phyloP scores from a whole-genome alignment of 495 filamentous ascomycete genomes.

The Lichenothelia convexa region DNA sequence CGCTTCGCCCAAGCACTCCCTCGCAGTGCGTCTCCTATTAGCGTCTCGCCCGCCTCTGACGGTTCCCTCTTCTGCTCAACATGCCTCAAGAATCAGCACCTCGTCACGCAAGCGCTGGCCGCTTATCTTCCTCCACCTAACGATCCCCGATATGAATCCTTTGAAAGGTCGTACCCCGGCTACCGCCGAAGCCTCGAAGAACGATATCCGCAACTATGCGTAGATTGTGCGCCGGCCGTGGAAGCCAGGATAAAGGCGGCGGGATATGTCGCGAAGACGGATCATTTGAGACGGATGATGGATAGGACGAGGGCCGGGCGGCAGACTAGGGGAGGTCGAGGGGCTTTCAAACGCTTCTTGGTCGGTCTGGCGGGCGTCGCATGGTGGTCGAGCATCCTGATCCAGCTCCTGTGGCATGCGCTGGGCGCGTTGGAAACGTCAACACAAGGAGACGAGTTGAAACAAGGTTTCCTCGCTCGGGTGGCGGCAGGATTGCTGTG shows the following conservation, averaged over 20 bases:
- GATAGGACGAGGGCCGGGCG: constrained; percentile 36
- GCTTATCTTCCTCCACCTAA: constrained; percentile 51
- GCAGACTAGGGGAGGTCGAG: constrained; percentile 15
- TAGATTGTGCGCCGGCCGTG: constrained; percentile 50
- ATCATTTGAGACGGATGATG: constrained; percentile 55
- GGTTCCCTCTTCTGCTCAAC: constrained; percentile 51
- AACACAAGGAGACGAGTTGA: constrained; percentile 7
- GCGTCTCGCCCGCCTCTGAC: constrained; percentile 18
- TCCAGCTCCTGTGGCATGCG: constrained; percentile 36
- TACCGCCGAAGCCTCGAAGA: constrained; percentile 50
- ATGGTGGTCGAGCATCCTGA: constrained; percentile 29
- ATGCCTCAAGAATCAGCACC: constrained; percentile 67
- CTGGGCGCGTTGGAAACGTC: constrained; percentile 12
- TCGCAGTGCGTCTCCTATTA: constrained; percentile 16
- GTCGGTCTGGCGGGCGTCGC: constrained; percentile 30
- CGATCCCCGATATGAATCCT: constrained; percentile 42
- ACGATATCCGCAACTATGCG: constrained; percentile 71
- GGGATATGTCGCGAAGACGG: constrained; percentile 61
- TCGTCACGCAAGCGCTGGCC: constrained; percentile 47
- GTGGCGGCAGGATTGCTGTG: too few species aligned
- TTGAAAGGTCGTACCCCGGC: constrained; percentile 34
- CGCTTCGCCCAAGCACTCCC: constrained; percentile 16
- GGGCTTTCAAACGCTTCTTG: constrained; percentile 33
- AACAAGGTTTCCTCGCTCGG: constrained; percentile 4
- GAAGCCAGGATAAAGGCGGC: constrained; percentile 43